Base-by-base conservation (phyloP, 371 early-diverging fungal species). In the Mycotypha africana region DNA sequence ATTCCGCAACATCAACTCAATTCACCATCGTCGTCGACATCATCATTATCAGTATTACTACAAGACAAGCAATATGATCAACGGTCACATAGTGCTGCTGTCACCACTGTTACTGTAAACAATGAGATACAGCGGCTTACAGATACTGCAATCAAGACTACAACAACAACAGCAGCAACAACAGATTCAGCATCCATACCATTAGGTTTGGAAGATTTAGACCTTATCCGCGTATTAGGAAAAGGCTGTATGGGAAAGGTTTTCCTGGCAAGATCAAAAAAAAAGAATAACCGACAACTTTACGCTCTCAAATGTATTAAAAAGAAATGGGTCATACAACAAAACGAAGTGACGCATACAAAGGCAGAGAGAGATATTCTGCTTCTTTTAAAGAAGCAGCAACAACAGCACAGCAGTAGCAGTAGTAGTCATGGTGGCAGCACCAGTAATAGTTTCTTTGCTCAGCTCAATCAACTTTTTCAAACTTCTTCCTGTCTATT, bases 291-390 rank as follows among this genome's bases (percentile, higher is more conserved):
- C 21, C 56, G 65, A 17, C 57, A 71, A 26, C 43, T 80, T 4
- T 81, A 78, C 44, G 90, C 90, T 0, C 47, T 91, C 5, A 91
- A 91, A 53, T 74, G 76, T 2, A 85, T 86, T 23, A 71, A 75
- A 38, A 91, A 91, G 45, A 61, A 81, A 20, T 69, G 70, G 58
- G 76, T 85, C 11, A 58, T 85, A 12, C 62, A 73, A 8, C 74
- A 74, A 32, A 78, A 79, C 19, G 89, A 78, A 57, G 59, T 82
- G 22, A 60, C 60, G 30, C 84, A 84, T 44, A 75, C 82, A 9
- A 70, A 70, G n/a, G 70, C 82, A 5, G 89, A 91, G 53, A 76
- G 88, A 44, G 75, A 82, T 36, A 83, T 88, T 38, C 60, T 91
- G 21, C 76, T 79, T 11, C 62, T 69, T 8, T 54, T 85, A 21